Evolutionary conservation across 306 rosid genomes (phyloP), one percentile per base, ranked within the genome.

Genomic region (Castanea crenata): DNA sequence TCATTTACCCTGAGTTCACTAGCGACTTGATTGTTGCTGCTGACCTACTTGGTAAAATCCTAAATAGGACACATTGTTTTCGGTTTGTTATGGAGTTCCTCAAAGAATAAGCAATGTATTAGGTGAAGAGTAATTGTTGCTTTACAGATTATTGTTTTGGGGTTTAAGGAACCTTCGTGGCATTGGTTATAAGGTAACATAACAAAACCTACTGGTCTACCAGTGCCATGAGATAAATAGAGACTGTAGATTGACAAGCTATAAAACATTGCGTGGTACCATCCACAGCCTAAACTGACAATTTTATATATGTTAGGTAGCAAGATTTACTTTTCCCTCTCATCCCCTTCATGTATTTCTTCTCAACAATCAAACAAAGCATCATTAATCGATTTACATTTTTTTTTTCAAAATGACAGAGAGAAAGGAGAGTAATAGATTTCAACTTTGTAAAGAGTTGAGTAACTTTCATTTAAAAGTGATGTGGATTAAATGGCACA

Each of bases 81-180:
- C 41, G 49, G 76, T 76, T 76, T 35, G 76, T 82, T 68, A 68
- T 23, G 38, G 73, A 73, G 82, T 84, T 85, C 75, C 89, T 82
- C 76, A 83, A 84, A 70, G 71, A 74, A 54, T 69, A 89, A 85
- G 89, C 82, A 85, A 89, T 16, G 77, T 38, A 79, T 80, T 93
- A 88, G 96, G 96, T 91, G 84, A 82, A 56, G 77, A 71, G 92
- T 87, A 78, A 71, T 71, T 88, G 90, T 93, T 89, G 91, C 96
- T 91, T 90, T 81, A 81, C 58, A 83, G 73, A 64, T 76, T 78
- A 72, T 83, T 86, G 85, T 78, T 83, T 88, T 75, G 83, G 69
- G 74, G 87, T 82, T 71, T 76, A 85, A 56, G 93, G 83, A 89
- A 89, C 63, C 20, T 25, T 38, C 15, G 12, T 55, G 74, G 74